phyloP scores from a whole-genome alignment of 331 rosid species.

The Arachis monticola region DNA sequence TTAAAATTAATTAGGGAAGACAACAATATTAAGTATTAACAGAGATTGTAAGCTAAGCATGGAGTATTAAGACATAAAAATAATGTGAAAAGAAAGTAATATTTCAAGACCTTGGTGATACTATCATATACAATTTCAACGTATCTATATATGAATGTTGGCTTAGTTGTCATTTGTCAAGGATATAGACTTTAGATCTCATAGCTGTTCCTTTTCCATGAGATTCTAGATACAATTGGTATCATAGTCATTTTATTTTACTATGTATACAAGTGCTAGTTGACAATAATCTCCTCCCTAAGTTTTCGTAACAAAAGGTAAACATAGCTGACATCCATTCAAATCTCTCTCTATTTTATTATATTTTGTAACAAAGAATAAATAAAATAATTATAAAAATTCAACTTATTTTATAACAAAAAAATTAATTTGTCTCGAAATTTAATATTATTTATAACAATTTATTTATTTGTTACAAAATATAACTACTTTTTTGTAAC shows the following conservation, averaged over 20 bases:
- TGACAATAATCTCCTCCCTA: slow-evolving; percentile 5
- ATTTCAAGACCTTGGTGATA: slow-evolving; percentile 20
- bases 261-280: not conserved
- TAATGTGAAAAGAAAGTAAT: not conserved
- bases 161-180: slow-evolving; percentile 15
- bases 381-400: no score
- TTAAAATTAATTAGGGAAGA: no score
- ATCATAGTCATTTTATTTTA: slow-evolving; percentile 15
- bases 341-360: not conserved
- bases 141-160: slow-evolving; percentile 9
- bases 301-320: slow-evolving; percentile 43
- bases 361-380: slow-evolving; percentile 35
- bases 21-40: not conserved
- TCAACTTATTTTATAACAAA: no score
- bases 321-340: slow-evolving; percentile 42
- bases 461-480: no score
- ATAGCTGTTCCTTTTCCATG: not conserved
- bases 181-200: not conserved
- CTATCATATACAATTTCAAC: no score
- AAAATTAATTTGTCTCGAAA: no score
- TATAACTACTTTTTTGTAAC: no score
- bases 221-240: not conserved
- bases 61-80: not conserved
- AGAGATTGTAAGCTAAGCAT: not conserved
- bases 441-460: no score